Evolutionary conservation across 768 basidiomycete species (phyloP), one percentile per base, ranked within the genome.

Genomic region (Auricularia sp.): DNA sequence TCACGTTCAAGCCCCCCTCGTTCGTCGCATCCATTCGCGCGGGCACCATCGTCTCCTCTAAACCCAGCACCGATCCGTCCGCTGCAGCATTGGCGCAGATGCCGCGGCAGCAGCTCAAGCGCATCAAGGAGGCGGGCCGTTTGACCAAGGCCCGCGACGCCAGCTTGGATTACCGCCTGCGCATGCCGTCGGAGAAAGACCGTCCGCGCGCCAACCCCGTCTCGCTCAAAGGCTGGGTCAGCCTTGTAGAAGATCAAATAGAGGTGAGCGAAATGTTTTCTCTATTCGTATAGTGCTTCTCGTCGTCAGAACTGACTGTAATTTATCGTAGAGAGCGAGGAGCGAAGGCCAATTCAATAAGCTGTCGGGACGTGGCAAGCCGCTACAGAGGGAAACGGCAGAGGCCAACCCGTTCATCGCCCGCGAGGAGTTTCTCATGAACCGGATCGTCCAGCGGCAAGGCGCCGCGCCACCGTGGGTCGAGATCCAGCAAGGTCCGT

Each of bases 401-500:
- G 82, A 84, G 66, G 71, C 74, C n/a, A 86, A 86, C 69, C 85
- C 83, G 11, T 85, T 83, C 74, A 87, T 94, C 66, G 82, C 82
- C 6, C 80, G 88, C 7, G 89, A 90, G 68, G 91, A 93, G 71
- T 90, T 87, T 69, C 77, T 94, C 61, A 86, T 94, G 87, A 94
- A 93, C 69, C 84, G 92, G 13, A 91, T 92, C 65, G 82, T 94
- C 6, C 86, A 90, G 70, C 79, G 85, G 62, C 88, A 92, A 68
- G 90, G 89, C n/a, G 89, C 88, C 5, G 83, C 85, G 3, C 92
- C 92, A 36, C 88, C 90, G 3, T 94, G 92, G 92, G 86, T 94
- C 1, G 91, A 94, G 75, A 70, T 91, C 39, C 92, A 92, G 73
- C 77, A 79, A 64, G 88, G 87, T 85, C 67, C 58, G 82, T 73